These are phyloP conservation scores for Pythium biforme DNA, from an alignment of 352 stramenopile species.

Conservation along the genomic window DNA sequence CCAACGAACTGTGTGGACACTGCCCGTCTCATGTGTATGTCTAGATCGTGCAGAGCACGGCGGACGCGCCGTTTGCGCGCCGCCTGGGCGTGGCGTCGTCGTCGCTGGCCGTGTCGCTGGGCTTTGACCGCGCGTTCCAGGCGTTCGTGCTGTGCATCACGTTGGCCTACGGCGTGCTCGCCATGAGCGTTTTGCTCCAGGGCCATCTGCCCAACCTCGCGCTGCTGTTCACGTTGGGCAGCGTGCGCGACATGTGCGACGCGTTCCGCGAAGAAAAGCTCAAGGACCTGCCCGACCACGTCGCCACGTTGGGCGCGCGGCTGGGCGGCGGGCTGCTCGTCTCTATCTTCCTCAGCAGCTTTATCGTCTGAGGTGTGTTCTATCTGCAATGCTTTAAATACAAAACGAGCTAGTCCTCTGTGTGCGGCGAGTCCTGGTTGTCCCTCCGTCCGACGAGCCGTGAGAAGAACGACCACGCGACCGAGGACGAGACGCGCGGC, in stretches of 20 bases:
- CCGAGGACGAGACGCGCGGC: slow-evolving; percentile 51
- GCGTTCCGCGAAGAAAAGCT: slow-evolving; percentile 70
- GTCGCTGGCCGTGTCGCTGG: slow-evolving; percentile 56
- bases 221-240: slow-evolving; percentile 52
- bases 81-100: slow-evolving; percentile 43
- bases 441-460: slow-evolving; percentile 43
- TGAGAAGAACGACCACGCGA: slow-evolving; percentile 67
- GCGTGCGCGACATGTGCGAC: slow-evolving; percentile 68
- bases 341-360: slow-evolving; percentile 54
- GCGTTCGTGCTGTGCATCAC: slow-evolving; percentile 62
- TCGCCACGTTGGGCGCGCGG: slow-evolving; percentile 43
- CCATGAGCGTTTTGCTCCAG: slow-evolving; percentile 44
- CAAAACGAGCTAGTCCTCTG: slow-evolving; percentile 5
- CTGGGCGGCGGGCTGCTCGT: slow-evolving; percentile 48
- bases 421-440: slow-evolving; percentile 9
- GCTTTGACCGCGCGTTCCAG: slow-evolving; percentile 64
- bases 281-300: slow-evolving; percentile 48
- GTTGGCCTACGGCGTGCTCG: slow-evolving; percentile 50
- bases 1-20: too few relatives aligned
- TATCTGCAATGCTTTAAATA: slow-evolving; percentile 9
- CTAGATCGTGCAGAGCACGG: slow-evolving; percentile 62
- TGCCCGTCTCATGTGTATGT: too few relatives aligned
- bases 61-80: slow-evolving; percentile 69
- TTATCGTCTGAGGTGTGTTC: slow-evolving; percentile 11
- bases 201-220: slow-evolving; percentile 70